These are phyloP conservation scores for Mycogone perniciosa DNA, from an alignment of 2,329 filamentous ascomycete genomes.

Conservation along the genomic window DNA sequence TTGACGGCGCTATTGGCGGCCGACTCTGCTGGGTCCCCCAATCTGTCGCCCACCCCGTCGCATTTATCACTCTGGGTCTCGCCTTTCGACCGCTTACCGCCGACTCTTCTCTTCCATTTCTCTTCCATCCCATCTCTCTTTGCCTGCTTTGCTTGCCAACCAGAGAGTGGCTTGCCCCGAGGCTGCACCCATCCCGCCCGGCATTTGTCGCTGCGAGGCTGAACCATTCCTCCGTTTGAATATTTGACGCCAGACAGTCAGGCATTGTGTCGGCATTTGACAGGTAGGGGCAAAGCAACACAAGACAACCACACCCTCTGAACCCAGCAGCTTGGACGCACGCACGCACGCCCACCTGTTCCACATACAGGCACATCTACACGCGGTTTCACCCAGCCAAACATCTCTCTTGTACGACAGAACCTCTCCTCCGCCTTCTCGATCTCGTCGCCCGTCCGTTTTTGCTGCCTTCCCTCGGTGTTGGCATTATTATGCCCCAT, in stretches of 20 bases:
- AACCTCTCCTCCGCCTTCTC: not conserved
- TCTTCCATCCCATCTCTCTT: not conserved
- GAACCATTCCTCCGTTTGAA: no score
- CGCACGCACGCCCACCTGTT: not conserved
- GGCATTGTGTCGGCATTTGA: no score
- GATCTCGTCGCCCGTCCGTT: not conserved
- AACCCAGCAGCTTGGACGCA: not conserved
- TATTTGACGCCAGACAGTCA: no score
- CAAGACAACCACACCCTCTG: not conserved
- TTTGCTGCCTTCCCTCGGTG: not conserved
- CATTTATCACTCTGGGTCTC: conserved; percentile 9
- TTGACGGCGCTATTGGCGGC: conserved; percentile 6
- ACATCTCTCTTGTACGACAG: not conserved
- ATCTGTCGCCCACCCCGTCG: not conserved
- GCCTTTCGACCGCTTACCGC: conserved; percentile 13
- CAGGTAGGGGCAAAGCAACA: no score
- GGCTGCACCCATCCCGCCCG: no score
- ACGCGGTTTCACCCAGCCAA: not conserved
- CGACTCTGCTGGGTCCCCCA: conserved; percentile 7
- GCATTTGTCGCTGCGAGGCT: no score
- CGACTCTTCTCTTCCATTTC: conserved; percentile 8
- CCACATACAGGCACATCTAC: not conserved
- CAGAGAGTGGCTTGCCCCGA: no score
- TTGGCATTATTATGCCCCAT: conserved; percentile 6
- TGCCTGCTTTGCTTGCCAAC: not conserved